Evolutionary conservation across 2,329 filamentous ascomycete species (phyloP), one percentile per base, ranked within the genome.

Genomic region (Penicillium sp.): DNA sequence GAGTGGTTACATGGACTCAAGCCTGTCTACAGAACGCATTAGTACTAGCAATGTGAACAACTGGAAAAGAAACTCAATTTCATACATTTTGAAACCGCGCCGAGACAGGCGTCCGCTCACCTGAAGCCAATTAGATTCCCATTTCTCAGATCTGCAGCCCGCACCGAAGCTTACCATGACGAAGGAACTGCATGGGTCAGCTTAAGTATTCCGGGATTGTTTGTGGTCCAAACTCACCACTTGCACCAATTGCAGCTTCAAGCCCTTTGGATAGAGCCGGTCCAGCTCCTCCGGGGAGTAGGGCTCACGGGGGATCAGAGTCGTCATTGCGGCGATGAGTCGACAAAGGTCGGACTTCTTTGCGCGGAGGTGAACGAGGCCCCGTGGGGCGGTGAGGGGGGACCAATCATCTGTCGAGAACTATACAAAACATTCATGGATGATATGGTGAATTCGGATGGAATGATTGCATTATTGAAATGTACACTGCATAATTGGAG

Each of bases 171-270:
- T 82, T 78, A 66, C 84, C 84, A 66, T 89, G 84, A 41, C 84
- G 81, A 55, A 88, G 76, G 46, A 88, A 76, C 68, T 70, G 44
- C 15, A 16, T 26, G 35, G 28, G 40, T 54, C 52, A 50, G 52
- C 32, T 42, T 32, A 18, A 10, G 18, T 16, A 37, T 23, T 27
- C 31, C 29, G 29, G 18, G 27, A 18, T 15, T 15, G 20, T 8
- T 25, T 30, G 30, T 20, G 12, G 14, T 4, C 28, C 25, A 39
- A 26, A 60, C 74, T 56, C 59, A 81, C 75, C 54, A 96, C 75
- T 69, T 98, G 92, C 33, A 96, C 92, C 43, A 92, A 79, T 61
- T 92, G 84, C 23, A 98, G 78, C 61, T 90, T 76, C 42, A 98
- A 73, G 30, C 76, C 72, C 38, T 79, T 67, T 1, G 92, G 92